Evolutionary conservation across 1,284 basidiomycete species (phyloP), one percentile per base, ranked within the genome.

Genomic region (Austropuccinia psidii): DNA sequence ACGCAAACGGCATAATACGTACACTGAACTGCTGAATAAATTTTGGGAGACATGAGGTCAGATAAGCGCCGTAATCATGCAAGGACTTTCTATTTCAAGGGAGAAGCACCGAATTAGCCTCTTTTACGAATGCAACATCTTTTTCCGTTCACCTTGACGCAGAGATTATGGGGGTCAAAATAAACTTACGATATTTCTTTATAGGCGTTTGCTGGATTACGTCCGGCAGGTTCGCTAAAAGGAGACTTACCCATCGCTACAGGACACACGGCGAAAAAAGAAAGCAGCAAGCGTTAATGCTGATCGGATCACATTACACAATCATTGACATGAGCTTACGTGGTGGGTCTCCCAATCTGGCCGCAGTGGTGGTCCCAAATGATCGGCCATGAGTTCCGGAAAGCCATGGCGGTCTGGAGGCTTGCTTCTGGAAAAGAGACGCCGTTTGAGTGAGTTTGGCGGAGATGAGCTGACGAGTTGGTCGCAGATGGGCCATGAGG

Each of bases 11-110:
- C 35, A 37, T 0, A 64, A 17, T 27, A 41, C 70, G 52, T 24
- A 73, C 70, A n/a, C 90, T 92, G 85, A 94, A 96, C 82, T 97
- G 93, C 82, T 97, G 93, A 80, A 97, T 86, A 84, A 88, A 94
- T 84, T 94, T 96, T 74, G 93, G 93, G 29, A 97, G 86, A 79
- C 89, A 91, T 80, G 93, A 73, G 67, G 86, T 88, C 78, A 96
- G 84, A 83, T 95, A 95, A 74, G 75, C 68, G 15, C 43, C 47
- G 33, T 65, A 74, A 35, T 65, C 45, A 33, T 69, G 75, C 2
- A 76, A 50, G 39, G 70, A 68, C 29, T 66, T 60, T 29, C 64
- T 67, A 33, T 33, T 64, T 19, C 4, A 41, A 52, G 31, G 33
- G 39, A n/a, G n/a, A n/a, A n/a, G n/a, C n/a, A n/a, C n/a, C n/a